These are phyloP conservation scores for Cladobotryum protrusum DNA, from an alignment of 2,329 filamentous ascomycete species.

Conservation along the genomic window DNA sequence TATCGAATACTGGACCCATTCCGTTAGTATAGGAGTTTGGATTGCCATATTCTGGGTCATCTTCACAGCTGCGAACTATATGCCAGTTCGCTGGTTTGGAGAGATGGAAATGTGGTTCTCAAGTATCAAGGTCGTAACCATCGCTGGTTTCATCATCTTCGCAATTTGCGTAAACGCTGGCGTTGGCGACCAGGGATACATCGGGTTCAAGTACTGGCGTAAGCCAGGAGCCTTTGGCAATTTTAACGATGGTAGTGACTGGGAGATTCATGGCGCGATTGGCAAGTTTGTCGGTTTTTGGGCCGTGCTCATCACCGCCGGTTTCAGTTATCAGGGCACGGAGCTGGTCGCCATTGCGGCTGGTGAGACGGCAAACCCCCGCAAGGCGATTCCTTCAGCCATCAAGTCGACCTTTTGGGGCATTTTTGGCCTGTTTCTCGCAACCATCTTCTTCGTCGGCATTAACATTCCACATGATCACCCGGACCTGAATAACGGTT, in stretches of 20 bases:
- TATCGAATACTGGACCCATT: constrained; percentile 65
- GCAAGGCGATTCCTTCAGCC: constrained; percentile 64
- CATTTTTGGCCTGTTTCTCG: constrained; percentile 63
- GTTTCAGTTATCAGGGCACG: constrained; percentile 66
- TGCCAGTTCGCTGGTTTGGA: constrained; percentile 67
- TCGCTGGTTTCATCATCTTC: constrained; percentile 71
- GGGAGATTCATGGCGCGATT: constrained; percentile 37
- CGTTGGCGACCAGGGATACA: constrained; percentile 60
- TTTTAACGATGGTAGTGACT: constrained; percentile 34
- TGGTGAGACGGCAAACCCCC: constrained; percentile 67
- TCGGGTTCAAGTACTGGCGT: constrained; percentile 68
- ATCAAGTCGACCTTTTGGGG: constrained; percentile 72
- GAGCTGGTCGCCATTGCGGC: constrained; percentile 75
- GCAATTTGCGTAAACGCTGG: constrained; percentile 69
- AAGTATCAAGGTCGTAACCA: constrained; percentile 68
- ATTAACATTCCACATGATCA: constrained; percentile 62
- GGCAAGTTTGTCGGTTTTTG: constrained; percentile 65
- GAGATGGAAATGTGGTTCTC: constrained; percentile 77
- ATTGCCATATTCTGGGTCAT: constrained; percentile 68
- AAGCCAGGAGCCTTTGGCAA: constrained; percentile 62
- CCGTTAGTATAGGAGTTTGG: constrained; percentile 62
- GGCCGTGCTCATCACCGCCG: constrained; percentile 61
- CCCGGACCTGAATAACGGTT: constrained; percentile 42
- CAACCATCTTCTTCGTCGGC: constrained; percentile 63
- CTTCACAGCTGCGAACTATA: constrained; percentile 62